Base-by-base conservation (phyloP, 208 protist species). In the Endotrypanum monterogeii region DNA sequence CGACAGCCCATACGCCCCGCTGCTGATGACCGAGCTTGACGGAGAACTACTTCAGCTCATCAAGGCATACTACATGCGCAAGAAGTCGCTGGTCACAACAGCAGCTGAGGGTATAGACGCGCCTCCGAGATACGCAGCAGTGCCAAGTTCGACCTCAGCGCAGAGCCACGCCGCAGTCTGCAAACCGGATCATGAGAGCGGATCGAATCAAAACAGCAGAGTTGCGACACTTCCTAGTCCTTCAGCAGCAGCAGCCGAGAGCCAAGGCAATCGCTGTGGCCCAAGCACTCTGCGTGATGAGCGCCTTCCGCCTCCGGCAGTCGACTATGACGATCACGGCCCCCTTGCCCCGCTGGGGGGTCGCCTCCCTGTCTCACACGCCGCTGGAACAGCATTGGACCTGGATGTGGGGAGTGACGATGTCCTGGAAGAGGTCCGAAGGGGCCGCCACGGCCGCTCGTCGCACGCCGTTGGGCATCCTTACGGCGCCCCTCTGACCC, bases 11-110 rank as follows among this genome's bases (percentile, higher is more conserved):
- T 57, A 74, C 39, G 37, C 56, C 46, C 72, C 80, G 11, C 52
- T 51, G 32, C 61, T 86, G 23, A 83, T 89, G 74, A 50, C 76
- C 12, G 79, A 88, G 44, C 57, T 88, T 20, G 87, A 92, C 61
- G 72, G 58, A 0, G 79, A 91, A 23, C 74, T 89, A 23, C 60
- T 91, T 28, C 67, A 84, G 32, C 63, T 91, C 6, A 85, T 91
- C 35, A 81, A 73, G 20, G 75, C 52, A 18, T 91, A 91, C 73
- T 91, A 91, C 35, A 28, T 77, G 52, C 67, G 74, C 14, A 85
- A 80, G 46, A 51, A 77, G 28, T 66, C 30, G 60, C 12, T 37
- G 7, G 23, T 48, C 23, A n/a, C 61, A 7, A 46, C 65, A 4
- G 3, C 67, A 32, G 23, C 60, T 62, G 54, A 5, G 57, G 16